phyloP scores from a whole-genome alignment of 2,329 filamentous ascomycete genomes.

The Colletotrichum costaricense region DNA sequence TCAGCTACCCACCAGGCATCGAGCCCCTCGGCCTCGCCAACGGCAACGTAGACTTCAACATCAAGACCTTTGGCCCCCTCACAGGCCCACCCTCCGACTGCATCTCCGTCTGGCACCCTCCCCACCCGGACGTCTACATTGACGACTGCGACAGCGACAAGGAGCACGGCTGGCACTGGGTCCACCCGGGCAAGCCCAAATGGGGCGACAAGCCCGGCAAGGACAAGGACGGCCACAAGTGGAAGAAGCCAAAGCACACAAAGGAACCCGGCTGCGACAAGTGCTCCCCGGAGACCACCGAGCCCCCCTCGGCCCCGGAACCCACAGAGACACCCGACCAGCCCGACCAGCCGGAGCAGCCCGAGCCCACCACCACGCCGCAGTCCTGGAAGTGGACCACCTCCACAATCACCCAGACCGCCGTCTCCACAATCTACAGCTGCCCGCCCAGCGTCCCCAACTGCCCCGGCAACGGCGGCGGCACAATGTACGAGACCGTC shows the following conservation, averaged over 20 bases:
- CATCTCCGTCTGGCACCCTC: conserved; percentile 50
- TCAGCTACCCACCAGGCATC: conserved; percentile 39
- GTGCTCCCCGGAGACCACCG: background rate
- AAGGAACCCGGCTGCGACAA: conserved; percentile 3
- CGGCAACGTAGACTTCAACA: conserved; percentile 27
- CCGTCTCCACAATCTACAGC: conserved; percentile 51
- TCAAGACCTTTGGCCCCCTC: conserved; percentile 38
- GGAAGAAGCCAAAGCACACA: background rate
- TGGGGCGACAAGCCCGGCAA: conserved; percentile 16
- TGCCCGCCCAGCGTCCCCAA: conserved; percentile 47
- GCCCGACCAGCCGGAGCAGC: conserved; percentile 17
- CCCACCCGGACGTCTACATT: conserved; percentile 48
- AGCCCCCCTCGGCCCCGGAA: background rate
- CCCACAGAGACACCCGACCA: background rate
- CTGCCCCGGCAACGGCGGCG: conserved; percentile 50
- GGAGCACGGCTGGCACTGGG: conserved; percentile 49
- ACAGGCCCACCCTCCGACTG: conserved; percentile 41
- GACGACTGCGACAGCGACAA: conserved; percentile 48
- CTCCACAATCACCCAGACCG: conserved; percentile 54
- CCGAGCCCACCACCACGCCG: conserved; percentile 38
- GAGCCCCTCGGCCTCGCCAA: conserved; percentile 17
- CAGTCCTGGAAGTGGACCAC: conserved; percentile 50
- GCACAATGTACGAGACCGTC: conserved; percentile 49
- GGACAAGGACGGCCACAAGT: conserved; percentile 23
- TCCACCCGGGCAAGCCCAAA: conserved; percentile 44